Percentiles rank a stretch among this genome's conserved stretches.
Evolutionary conservation across 106 monocot genomes (phyloP).

Genomic region (Platanthera zijinensis): DNA sequence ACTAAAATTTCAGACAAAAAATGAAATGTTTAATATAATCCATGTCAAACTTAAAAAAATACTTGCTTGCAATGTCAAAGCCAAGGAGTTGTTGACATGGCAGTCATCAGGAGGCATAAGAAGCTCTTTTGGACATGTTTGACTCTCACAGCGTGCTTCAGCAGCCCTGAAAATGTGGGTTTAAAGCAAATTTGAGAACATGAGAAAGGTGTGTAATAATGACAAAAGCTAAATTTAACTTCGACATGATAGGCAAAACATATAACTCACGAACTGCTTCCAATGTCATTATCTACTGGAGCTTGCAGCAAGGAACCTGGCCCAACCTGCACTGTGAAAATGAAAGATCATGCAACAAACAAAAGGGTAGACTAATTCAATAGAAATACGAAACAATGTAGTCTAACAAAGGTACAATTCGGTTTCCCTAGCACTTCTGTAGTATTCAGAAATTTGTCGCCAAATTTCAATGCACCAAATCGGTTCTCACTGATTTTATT

Average conservation of each 20-base stretch:
- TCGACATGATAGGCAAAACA: neutral
- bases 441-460: neutral
- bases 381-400: neutral
- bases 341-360: neutral
- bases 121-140: constrained; percentile 75
- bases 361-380: neutral
- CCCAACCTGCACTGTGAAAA: constrained; percentile 53
- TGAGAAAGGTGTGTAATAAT: neutral
- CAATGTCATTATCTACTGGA: constrained; percentile 54
- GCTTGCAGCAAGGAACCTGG: constrained; percentile 87
- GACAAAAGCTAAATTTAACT: neutral
- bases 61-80: constrained; percentile 78
- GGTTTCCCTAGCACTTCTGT: neutral
- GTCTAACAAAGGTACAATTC: neutral
- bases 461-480: neutral
- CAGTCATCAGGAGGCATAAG: constrained; percentile 93
- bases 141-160: constrained; percentile 60
- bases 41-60: neutral
- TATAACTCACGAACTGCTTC: constrained; percentile 67
- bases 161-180: constrained; percentile 39
- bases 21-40: neutral
- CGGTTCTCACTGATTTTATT: neutral
- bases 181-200: neutral
- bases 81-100: constrained; percentile 77
- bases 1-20: neutral